These are phyloP conservation scores for Penicillium sp. DNA, from an alignment of 2,329 filamentous ascomycete genomes.

Conservation along the genomic window DNA sequence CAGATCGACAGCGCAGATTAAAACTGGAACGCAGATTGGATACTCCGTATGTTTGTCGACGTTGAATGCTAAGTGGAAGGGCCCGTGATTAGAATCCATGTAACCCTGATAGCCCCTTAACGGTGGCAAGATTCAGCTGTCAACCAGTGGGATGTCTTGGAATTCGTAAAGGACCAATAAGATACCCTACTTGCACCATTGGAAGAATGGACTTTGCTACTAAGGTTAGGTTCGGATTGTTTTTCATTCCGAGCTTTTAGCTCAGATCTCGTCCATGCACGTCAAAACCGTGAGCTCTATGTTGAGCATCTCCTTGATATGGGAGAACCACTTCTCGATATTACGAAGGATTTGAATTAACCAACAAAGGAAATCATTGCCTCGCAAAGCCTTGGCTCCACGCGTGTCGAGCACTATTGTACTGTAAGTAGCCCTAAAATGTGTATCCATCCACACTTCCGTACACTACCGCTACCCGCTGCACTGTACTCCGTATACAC, in stretches of 20 bases:
- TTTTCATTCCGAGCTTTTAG: not conserved
- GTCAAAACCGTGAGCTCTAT: not conserved
- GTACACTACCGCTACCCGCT: conserved; percentile 5
- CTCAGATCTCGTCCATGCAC: not conserved
- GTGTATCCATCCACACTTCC: conserved; percentile 1
- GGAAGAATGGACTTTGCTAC: not conserved
- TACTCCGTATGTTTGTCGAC: not conserved
- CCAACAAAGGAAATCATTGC: conserved; percentile 1
- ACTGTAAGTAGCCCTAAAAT: conserved; percentile 19
- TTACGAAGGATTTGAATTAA: not conserved
- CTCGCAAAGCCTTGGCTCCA: not conserved
- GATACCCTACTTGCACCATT: not conserved
- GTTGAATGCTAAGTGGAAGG: not conserved
- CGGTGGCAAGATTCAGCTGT: conserved; percentile 2
- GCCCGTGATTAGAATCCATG: conserved; percentile 1
- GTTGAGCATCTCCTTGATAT: not conserved
- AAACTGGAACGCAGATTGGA: not conserved
- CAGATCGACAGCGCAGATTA: conserved; percentile 5
- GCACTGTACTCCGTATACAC: not conserved
- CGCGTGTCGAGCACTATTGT: conserved; percentile 20
- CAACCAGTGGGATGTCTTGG: conserved; percentile 1
- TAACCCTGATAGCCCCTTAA: conserved; percentile 6
- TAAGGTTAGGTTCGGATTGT: not conserved
- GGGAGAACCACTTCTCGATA: not conserved
- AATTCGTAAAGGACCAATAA: conserved; percentile 1